Conservation (phyloP, 2,329 filamentous ascomycete species). For the Paracorniculantispora psalliotae region DNA sequence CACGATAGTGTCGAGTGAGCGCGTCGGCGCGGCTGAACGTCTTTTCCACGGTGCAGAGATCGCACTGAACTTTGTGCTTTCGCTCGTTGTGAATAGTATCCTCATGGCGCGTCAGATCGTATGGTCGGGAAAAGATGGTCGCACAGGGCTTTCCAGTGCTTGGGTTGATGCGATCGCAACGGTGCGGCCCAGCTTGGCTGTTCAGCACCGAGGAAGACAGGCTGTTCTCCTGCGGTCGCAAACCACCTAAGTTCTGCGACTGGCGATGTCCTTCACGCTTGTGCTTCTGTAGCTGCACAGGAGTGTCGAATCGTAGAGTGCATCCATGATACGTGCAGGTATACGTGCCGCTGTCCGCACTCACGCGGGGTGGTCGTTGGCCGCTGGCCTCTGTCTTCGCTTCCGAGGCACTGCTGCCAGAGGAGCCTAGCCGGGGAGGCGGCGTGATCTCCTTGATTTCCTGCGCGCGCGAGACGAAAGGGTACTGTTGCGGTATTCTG, state of each 20-base stretch:
- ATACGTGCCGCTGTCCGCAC: slow-evolving; percentile 81
- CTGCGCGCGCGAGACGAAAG: slow-evolving; percentile 36
- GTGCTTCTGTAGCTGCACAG: slow-evolving; percentile 83
- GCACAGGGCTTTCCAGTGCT: slow-evolving; percentile 93
- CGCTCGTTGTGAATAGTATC: slow-evolving; percentile 94
- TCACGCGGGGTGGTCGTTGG: slow-evolving; percentile 55
- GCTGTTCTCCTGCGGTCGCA: slow-evolving; percentile 28
- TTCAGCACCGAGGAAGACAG: slow-evolving; percentile 59
- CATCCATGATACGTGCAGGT: slow-evolving; percentile 96
- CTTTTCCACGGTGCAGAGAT: slow-evolving; percentile 92
- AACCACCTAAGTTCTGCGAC: slow-evolving; percentile 42
- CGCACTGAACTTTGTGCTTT: slow-evolving; percentile 91
- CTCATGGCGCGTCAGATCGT: slow-evolving; percentile 93
- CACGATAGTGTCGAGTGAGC: slow-evolving; percentile 86
- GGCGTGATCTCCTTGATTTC: slow-evolving; percentile 30
- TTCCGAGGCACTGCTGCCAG: slow-evolving; percentile 33
- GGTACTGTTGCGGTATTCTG: slow-evolving; percentile 47
- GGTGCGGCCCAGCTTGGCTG: slow-evolving; percentile 88
- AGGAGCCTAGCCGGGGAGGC: slow-evolving; percentile 36
- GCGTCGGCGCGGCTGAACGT: slow-evolving; percentile 95
- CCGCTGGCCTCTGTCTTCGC: slow-evolving; percentile 30
- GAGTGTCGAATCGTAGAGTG: slow-evolving; percentile 80
- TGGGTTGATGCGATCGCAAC: slow-evolving; percentile 88
- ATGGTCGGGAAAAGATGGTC: slow-evolving; percentile 89
- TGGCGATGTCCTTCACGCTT: slow-evolving; percentile 90